Evolutionary conservation across 805 yeast species (phyloP), one percentile per base, ranked within the genome.

Genomic region (Wickerhamomyces hampshirensis): DNA sequence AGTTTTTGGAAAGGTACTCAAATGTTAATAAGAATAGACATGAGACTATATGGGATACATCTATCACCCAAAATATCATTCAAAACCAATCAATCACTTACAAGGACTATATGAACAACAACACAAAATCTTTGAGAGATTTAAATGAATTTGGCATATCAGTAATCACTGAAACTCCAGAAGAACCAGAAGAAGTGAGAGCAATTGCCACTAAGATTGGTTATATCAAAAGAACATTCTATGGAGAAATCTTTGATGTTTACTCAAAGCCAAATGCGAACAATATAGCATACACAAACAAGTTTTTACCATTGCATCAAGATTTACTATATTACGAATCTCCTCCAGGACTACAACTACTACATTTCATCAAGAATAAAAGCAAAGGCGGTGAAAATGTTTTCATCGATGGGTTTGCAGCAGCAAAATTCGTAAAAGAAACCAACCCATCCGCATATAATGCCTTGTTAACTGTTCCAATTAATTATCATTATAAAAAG

Each of bases 271-370:
- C 71, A 4, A 63, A 66, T 36, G 82, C 88, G 10, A 73, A 69
- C 37, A 81, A 84, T 46, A 78, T 84, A 34, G 89, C 89, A 5
- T 75, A 80, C 50, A 79, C 93, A 5, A 66, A 70, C 33, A 68
- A 66, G 7, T 73, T 73, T 46, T 65, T 84, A 28, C 88, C 88
- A 3, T 63, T 84, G 33, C 94, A 84, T 49, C 84, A 81, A 82
- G 93, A 84, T 51, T 65, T 84, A 18, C 66, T 78, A 31, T 84
- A 83, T 59, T 77, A 82, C 51, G 89, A 84, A 54, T 76, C 87
- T 9, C 89, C 89, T 3, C 94, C 94, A 2, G 91, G 91, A 1
- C 60, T 84, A 30, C 89, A 84, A 56, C 55, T 81, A 27, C 64
- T 84, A 30, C 93, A 84, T 47, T 68, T 74, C 35, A 68, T 77